Base-by-base conservation (phyloP, 2,329 filamentous ascomycete species). In the Xylaria sp. region DNA sequence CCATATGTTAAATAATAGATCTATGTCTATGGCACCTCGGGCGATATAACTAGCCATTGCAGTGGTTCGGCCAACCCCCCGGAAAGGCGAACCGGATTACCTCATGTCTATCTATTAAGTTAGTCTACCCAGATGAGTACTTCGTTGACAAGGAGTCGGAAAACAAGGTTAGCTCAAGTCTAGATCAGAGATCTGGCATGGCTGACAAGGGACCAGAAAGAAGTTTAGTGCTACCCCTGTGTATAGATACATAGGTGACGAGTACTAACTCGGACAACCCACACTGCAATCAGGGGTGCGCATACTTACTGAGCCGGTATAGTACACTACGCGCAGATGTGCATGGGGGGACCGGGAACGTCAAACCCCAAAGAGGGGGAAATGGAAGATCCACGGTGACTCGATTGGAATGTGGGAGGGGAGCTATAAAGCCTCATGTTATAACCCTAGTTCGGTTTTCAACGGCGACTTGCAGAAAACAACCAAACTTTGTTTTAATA, bases 381-480 rank as follows among this genome's bases (percentile, higher is more conserved):
- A 61, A 58, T 37, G 23, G 32, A 40, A 57, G 35, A 47, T 63
- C 58, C 29, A 62, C 42, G 63, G 60, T 65, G 54, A 60, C 58
- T 68, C 51, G 65, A 66, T 68, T 60, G 57, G 68, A 65, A 58
- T 32, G 60, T 37, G 63, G 59, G 40, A n/a, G 67, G 68, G 70
- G 62, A 71, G 71, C 68, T 74, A 76, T 76, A 75, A 54, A 57
- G 69, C 70, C 69, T 75, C 75, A 70, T 76, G 69, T 72, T 76
- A 76, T 75, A 75, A 66, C 69, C 67, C 44, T 54, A 53, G 60
- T 69, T 75, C 70, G 75, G 74, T 72, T 74, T 55, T 70, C 70
- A 60, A 71, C 76, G 76, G 75, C 72, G 72, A 70, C 70, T 67
- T 77, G 76, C 75, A 77, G 75, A 71, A 72, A 70, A 74, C 72